Base-by-base conservation (phyloP, 805 yeast species). In the Candida succiphila region DNA sequence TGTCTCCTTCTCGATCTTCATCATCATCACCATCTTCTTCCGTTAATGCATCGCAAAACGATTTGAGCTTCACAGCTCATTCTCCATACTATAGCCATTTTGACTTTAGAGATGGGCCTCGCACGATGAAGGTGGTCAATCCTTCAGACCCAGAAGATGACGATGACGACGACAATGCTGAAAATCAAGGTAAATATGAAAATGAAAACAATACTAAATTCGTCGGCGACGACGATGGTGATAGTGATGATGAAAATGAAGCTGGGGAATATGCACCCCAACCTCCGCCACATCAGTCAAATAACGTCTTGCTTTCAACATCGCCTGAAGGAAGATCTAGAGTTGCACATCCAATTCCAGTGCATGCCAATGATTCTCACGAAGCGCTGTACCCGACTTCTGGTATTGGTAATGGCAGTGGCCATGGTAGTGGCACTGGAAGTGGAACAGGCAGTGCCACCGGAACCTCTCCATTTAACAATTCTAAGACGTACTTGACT, bases 61-160 rank as follows among this genome's bases (percentile, higher is more conserved):
- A 42, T 5, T 34, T 61, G 16, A 53, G 52, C 29, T 61, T 61
- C 36, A 51, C 49, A 6, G 63, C 61, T 2, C 48, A 52, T 31
- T 51, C 64, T 2, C 61, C 63, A 6, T 43, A 44, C 31, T 47
- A 45, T 20, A 39, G 54, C 3, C 54, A 48, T 8, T 52, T 52
- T 36, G 52, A 46, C 15, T 31, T 39, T 14, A 39, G 37, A 5
- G 45, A 42, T 7, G 29, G 25, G 7, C 43, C 40, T 3, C 27
- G 36, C 38, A 43, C 39, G 23, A 52, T 52, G 57, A 39, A 44
- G 25, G 42, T 50, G 20, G 39, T 40, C 19, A 45, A 45, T 20
- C 25, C 26, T 4, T 26, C 30, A 14, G 31, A 29, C 10, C 25
- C 28, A 17, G 26, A 27, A n/a, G 30, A 30, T 33, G 35, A 5